Evolutionary conservation across 1,284 basidiomycete genomes (phyloP), one percentile per base, ranked within the genome.

Genomic region (Ustilago nuda): DNA sequence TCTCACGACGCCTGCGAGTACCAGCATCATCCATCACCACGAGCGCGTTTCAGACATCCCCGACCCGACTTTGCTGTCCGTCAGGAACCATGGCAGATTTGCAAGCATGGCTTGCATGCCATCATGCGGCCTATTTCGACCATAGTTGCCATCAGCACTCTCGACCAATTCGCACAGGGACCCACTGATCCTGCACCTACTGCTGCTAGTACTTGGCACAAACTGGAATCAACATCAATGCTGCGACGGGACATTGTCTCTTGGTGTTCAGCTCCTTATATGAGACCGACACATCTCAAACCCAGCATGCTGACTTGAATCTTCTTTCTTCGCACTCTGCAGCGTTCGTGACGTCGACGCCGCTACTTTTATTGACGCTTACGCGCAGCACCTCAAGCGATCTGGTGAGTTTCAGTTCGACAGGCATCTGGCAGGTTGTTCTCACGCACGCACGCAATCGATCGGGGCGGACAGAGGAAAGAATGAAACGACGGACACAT

Each of bases 301-400:
- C 66, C 54, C 53, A 36, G 23, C 43, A 45, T 45, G 56, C 73
- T 72, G 61, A 72, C 64, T 52, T 45, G 55, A 39, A 48, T 19
- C 43, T 19, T 52, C 55, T 45, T 17, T 41, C 43, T 54, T 45
- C 9, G 62, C 53, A 61, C 51, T 33, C 9, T 27, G 60, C 58
- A 83, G 81, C 82, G 86, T 87, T 71, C 80, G 84, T 72, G 87
- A 88, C 82, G 85, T 87, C 77, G 81, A 85, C 88, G 92, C 95
- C 86, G 93, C 94, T 80, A 91, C 91, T 79, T 96, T 95, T 89
- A 95, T 96, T 88, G 84, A 90, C 77, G 94, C 94, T 85, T 97
- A 97, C 88, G 89, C 94, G 83, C 93, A 92, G 85, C 95, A 96
- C 89, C 90, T 96, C 86, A 96, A 96, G 89, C 92, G 94, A 84